These are phyloP conservation scores for Chaetomidium leptoderma DNA, from an alignment of 495 filamentous ascomycete genomes.

Conservation along the genomic window DNA sequence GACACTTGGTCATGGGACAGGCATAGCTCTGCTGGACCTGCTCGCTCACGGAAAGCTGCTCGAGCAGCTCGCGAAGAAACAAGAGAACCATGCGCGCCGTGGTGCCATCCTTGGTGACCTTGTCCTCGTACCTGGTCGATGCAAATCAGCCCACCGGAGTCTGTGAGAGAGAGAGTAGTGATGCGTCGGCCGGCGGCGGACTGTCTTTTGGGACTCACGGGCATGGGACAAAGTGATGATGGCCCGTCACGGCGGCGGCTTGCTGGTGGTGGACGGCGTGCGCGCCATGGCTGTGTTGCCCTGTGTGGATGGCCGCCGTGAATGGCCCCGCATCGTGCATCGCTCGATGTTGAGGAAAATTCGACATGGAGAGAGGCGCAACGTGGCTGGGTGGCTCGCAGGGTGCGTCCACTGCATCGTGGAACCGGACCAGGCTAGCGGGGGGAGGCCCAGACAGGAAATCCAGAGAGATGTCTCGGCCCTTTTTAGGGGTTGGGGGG, in stretches of 20 bases:
- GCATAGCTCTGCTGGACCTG: conserved; percentile 23
- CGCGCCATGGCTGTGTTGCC: conserved; percentile 21
- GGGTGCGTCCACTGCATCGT: conserved; percentile 35
- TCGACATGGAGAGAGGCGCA: conserved; percentile 34
- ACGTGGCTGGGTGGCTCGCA: conserved; percentile 31
- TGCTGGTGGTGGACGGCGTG: conserved; percentile 22
- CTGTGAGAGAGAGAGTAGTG: not conserved
- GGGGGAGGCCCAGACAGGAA: conserved; percentile 27
- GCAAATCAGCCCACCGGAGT: conserved; percentile 13
- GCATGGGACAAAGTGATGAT: conserved; percentile 23
- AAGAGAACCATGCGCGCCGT: conserved; percentile 34
- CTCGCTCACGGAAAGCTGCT: conserved; percentile 18
- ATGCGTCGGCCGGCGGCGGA: no score
- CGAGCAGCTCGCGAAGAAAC: conserved; percentile 35
- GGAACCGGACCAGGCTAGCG: conserved; percentile 32
- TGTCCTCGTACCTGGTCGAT: conserved; percentile 31
- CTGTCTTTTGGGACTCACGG: conserved; percentile 27
- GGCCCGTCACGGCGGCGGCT: conserved; percentile 25
- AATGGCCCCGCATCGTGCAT: conserved; percentile 32
- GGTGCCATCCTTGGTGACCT: conserved; percentile 30
- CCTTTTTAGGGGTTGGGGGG: conserved; percentile 24
- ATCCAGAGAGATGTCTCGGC: conserved; percentile 24
- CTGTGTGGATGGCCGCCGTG: conserved; percentile 21
- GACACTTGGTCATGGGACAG: conserved; percentile 36
- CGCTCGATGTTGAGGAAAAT: conserved; percentile 28